Percentiles rank a stretch among this genome's conserved stretches.
Evolutionary conservation across 2,329 filamentous ascomycete species (phyloP).

Genomic region (Penicillium sp.): DNA sequence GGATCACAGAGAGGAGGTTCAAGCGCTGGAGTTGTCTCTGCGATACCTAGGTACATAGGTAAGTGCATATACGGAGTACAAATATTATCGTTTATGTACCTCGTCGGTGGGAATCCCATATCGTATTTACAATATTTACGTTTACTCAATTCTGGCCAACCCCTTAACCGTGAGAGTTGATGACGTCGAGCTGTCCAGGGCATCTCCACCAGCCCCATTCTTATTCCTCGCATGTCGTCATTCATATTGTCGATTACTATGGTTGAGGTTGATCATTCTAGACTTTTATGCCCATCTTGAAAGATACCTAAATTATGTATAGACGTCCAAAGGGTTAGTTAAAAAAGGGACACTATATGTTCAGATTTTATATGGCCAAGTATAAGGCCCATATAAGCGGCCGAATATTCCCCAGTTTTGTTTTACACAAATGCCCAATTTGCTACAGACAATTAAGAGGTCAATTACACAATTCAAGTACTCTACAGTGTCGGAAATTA

Average conservation of each 20-base stretch:
- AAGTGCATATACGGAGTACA: background rate
- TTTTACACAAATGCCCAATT: background rate
- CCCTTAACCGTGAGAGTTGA: background rate
- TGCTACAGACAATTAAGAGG: background rate
- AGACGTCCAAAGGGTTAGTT: background rate
- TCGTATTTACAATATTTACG: background rate
- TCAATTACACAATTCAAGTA: background rate
- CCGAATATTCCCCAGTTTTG: background rate
- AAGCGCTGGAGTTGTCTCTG: background rate
- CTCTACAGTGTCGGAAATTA: no score
- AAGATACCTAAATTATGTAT: no score
- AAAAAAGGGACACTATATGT: background rate
- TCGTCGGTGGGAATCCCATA: background rate
- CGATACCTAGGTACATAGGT: background rate
- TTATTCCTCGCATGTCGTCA: constrained; percentile 1
- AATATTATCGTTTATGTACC: background rate
- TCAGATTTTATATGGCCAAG: no score
- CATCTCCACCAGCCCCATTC: background rate
- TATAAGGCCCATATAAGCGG: background rate
- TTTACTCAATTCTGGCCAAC: no score
- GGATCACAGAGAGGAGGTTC: constrained; percentile 12
- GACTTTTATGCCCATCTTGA: background rate
- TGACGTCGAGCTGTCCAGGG: constrained; percentile 1
- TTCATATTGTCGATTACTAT: background rate
- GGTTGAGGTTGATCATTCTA: background rate